Conservation (phyloP, 805 yeast genomes). For the Naumovozyma baii region DNA sequence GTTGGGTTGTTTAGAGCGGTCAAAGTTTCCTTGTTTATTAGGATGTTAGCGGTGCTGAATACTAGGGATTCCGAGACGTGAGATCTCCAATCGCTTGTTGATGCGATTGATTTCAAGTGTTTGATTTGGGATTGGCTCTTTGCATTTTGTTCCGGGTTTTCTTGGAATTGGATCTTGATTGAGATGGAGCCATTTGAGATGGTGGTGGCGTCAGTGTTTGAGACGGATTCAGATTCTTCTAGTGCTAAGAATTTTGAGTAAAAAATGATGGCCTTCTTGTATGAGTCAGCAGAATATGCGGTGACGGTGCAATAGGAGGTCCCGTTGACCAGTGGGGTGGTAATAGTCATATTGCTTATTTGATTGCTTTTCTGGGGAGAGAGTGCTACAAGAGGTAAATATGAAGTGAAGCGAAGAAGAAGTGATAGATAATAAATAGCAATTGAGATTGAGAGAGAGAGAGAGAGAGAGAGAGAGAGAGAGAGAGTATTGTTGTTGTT, state of each 20-base stretch:
- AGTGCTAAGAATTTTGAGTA: slow-evolving; percentile 31
- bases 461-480: too few relatives aligned
- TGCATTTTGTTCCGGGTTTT: slow-evolving; percentile 11
- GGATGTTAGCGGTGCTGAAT: slow-evolving; percentile 27
- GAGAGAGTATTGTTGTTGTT: too few relatives aligned
- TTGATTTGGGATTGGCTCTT: slow-evolving; percentile 21
- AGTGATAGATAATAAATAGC: too few relatives aligned
- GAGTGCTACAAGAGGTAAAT: too few relatives aligned
- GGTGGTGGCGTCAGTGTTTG: slow-evolving; percentile 3
- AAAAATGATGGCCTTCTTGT: slow-evolving; percentile 42
- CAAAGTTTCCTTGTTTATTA: slow-evolving; percentile 21
- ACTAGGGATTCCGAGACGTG: slow-evolving; percentile 33
- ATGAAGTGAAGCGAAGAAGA: too few relatives aligned
- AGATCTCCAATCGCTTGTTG: slow-evolving; percentile 42
- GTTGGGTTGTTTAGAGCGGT: slow-evolving; percentile 27
- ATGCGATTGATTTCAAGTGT: slow-evolving; percentile 1
- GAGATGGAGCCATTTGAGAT: slow-evolving; percentile 19
- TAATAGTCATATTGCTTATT: slow-evolving; percentile 14
- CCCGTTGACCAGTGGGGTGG: slow-evolving; percentile 39
- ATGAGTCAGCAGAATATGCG: slow-evolving; percentile 41
- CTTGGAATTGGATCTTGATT: slow-evolving; percentile 21
- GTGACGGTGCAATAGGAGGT: slow-evolving; percentile 42
- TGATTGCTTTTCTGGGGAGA: too few relatives aligned
- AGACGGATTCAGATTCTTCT: slow-evolving; percentile 1
- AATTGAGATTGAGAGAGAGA: too few relatives aligned